Base-by-base conservation (phyloP, 768 basidiomycete genomes). In the Chlorophyllum brunneum region DNA sequence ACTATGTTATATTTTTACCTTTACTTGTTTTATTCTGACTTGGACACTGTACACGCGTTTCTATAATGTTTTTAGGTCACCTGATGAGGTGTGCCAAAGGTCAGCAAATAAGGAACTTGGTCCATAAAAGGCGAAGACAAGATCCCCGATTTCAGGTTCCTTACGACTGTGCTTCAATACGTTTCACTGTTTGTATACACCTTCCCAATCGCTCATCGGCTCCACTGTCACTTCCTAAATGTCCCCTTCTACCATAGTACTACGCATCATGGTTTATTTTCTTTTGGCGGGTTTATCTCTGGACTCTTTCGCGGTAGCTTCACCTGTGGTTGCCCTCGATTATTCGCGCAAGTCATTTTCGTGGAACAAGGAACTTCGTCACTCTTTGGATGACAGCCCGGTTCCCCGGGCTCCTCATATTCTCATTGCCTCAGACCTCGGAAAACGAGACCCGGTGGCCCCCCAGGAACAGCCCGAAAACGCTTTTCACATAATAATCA, bases 241-340 rank as follows among this genome's bases (percentile, higher is more conserved):
- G 57, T 42, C 64, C 60, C 73, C 68, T 56, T 63, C 68, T 57
- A 51, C 75, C 55, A 53, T 76, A 61, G 70, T 69, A 51, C 59
- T 76, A 43, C 67, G 75, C 59, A 67, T 72, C 41, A 58, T 71
- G 54, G 66, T 63, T 52, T 65, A 80, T 57, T 62, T 69, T 42
- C 61, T 68, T 39, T 60, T 73, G 51, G 56, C 68, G 55, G 65
- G 68, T 57, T 42, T 70, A 50, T 63, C 27, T 1, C 16, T 45
- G 27, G 27, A 45, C 27, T 30, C 11, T 9, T 45, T 45, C n/a
- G 22, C 29, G 37, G 51, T 52, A 42, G 55, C 57, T 29, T 53
- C 65, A 29, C 43, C 43, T 29, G 11, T 45, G 38, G 64, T 63
- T 62, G 57, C 60, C 23, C 57, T 63, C 10, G 64, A 67, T 59